Evolutionary conservation across 106 monocot genomes (phyloP), one percentile per base, ranked within the genome.

Genomic region (Iris macrosiphon): DNA sequence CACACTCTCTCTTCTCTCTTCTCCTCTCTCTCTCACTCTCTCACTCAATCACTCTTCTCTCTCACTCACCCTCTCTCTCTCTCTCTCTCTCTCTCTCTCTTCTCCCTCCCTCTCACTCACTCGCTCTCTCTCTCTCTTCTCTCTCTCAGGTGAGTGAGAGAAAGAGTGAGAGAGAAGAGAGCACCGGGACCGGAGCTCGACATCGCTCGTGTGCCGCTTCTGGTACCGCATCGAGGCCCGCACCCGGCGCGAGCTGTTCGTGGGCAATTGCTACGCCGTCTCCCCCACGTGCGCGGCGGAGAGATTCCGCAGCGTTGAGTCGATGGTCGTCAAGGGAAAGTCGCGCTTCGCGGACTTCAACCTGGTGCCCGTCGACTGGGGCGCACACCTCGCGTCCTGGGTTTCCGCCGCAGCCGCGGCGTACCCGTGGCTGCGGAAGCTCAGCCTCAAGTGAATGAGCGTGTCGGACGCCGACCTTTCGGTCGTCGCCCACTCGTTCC

Each of bases 251-350:
- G 87, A 92, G 26, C 60, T 92, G 15, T 92, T 92, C 71, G 64
- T 92, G 53, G 92, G 92, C 2, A 92, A 92, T 77, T 87, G 87
- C 72, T 92, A 92, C 60, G 72, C 92, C n/a, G 79, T 92, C 32
- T 60, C 67, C 21, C 92, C 92, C 4, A 42, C 11, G 23, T 63
- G 72, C 17, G 73, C 62, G 15, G 22, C 65, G n/a, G 72, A 57
- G 18, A 62, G 92, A 24, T 92, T 92, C 77, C 57, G 45, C 5
- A 4, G 37, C 28, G 49, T 67, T 50, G 57, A 50, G 17, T 49
- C 81, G 21, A 42, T 87, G 29, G 35, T 75, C 26, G 67, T 88
- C 21, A 88, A 88, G 59, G 87, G 87, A 33, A 68, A 81, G 63
- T 85, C 90, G 14, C 64, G 90, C 15, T 91, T 91, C 42, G 81